Conservation (phyloP, 1,284 basidiomycete genomes). For the Coriolopsis trogii region DNA sequence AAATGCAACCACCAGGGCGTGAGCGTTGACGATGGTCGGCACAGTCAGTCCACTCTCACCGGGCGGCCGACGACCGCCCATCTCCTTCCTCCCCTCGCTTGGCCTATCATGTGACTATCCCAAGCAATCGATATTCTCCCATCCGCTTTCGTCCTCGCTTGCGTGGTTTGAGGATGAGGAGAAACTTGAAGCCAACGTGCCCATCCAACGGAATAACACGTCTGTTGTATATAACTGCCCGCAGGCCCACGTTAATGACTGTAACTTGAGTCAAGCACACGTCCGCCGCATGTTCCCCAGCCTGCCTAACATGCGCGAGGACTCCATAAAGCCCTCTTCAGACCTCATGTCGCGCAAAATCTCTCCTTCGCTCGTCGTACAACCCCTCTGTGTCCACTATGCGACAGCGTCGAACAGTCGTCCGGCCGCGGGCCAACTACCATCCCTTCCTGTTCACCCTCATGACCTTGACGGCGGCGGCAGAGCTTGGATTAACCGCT, state of each 20-base stretch:
- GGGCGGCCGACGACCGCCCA: conserved; percentile 14
- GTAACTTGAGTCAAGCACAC: no score
- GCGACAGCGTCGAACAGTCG: conserved; percentile 23
- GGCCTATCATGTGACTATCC: conserved; percentile 24
- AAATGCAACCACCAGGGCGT: conserved; percentile 22
- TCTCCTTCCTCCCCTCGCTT: no score
- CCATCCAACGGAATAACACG: no score
- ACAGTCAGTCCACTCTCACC: not conserved
- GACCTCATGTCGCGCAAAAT: conserved; percentile 6
- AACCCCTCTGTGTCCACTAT: conserved; percentile 19
- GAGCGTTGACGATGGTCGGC: no score
- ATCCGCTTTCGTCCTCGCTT: no score
- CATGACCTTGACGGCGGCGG: conserved; percentile 66
- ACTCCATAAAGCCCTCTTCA: conserved; percentile 9
- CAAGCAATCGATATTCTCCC: no score
- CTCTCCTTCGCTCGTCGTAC: not conserved
- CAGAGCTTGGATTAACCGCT: conserved; percentile 70
- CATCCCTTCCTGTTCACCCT: conserved; percentile 72
- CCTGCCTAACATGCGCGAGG: conserved; percentile 16
- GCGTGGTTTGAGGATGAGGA: no score
- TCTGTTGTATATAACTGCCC: no score
- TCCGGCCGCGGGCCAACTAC: conserved; percentile 58
- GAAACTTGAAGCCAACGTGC: no score
- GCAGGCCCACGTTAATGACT: no score
- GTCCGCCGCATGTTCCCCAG: conserved; percentile 21